Conservation (phyloP, 2,329 filamentous ascomycete species). For the Tolypocladium amazonense region DNA sequence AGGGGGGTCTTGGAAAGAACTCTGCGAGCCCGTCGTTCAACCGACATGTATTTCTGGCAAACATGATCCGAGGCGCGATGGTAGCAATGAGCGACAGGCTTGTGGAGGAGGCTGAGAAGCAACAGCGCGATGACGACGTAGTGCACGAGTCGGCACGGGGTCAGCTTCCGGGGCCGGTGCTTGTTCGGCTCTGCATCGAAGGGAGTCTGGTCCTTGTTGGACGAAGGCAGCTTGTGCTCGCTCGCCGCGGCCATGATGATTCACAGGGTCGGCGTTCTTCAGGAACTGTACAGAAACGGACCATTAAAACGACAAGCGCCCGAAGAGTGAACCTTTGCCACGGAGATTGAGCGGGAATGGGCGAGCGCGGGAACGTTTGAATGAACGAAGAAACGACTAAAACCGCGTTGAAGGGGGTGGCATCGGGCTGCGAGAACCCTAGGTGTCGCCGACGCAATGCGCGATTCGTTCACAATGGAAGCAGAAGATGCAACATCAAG, state of each 20-base stretch:
- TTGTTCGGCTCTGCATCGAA: not conserved
- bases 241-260: not conserved
- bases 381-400: not conserved
- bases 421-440: not conserved
- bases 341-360: not conserved
- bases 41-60: conserved; percentile 17
- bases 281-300: not conserved
- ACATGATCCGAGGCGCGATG: conserved; percentile 11
- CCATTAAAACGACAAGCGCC: not conserved
- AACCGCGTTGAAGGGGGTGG: not conserved
- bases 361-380: not conserved
- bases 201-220: not conserved
- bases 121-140: conserved; percentile 15
- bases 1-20: conserved; percentile 36
- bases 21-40: conserved; percentile 33
- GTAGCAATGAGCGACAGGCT: conserved; percentile 13
- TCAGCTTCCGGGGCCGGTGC: conserved; percentile 8
- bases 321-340: not conserved
- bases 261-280: not conserved
- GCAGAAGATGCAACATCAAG: not conserved
- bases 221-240: not conserved
- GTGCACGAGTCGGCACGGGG: conserved; percentile 12
- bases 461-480: not conserved
- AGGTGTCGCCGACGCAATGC: not conserved
- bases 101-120: conserved; percentile 14